Evolutionary conservation across 2,329 filamentous ascomycete genomes (phyloP), one percentile per base, ranked within the genome.

Genomic region (Nemania sp.): DNA sequence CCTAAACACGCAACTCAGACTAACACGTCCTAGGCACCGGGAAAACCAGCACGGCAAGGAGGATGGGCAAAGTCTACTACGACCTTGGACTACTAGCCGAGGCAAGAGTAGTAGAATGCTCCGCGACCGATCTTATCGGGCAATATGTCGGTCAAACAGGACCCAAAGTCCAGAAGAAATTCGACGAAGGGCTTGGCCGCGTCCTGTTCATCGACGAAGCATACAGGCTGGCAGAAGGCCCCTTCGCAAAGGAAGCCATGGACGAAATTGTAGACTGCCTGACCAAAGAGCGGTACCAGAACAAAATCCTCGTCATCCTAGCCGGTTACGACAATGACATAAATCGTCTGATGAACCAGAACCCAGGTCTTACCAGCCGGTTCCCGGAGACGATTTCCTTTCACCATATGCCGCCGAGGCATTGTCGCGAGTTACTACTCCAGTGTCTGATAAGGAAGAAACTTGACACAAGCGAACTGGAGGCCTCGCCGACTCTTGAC

Each of bases 21-120:
- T 54, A 51, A 66, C 60, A 0, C 6, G 15, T 12, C 31, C 17
- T 11, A 56, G 53, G 54, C 45, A 86, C 83, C 0, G 84, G 84
- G 0, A 87, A 87, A 60, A 86, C 83, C 0, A 81, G 84, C 0
- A 90, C 77, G 0, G 89, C 89, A 0, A 73, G 79, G n/a, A 88
- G 86, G 56, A 89, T 92, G 78, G 88, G 88, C 3, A 81, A 89
- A 57, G 75, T 92, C 0, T 92, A 83, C 64, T 91, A 89, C 63
- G 84, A 91, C 61, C 82, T 91, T 77, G 87, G 87, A 0, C 81
- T 91, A 28, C 71, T 92, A 0, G 71, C 74, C 0, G 77, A 76
- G 0, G 80, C 86, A 22, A 84, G 91, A 0, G 66, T 84, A 0
- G 85, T 90, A 49, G 76, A 82, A 86, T 81, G 78, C 40, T 91